Conservation (phyloP, 805 yeast genomes). For the Lachancea thermotolerans region DNA sequence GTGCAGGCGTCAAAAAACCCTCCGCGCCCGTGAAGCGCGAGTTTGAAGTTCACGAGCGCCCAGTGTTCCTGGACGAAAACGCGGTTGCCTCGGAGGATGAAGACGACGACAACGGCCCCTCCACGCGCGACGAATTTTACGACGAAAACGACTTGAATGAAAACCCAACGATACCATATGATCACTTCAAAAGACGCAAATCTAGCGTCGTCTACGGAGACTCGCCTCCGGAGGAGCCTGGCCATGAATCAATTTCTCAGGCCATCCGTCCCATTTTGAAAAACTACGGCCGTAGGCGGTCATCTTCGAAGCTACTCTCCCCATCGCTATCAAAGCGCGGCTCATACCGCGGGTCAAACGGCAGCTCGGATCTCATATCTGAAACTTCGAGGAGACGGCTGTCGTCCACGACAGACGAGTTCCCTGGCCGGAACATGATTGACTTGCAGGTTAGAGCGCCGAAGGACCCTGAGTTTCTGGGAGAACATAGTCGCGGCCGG, state of each 20-base stretch:
- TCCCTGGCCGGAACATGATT: conserved; percentile 3
- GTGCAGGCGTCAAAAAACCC: conserved; percentile 10
- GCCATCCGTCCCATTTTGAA: conserved; percentile 14
- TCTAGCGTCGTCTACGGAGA: conserved; percentile 25
- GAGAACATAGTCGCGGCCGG: conserved; percentile 22
- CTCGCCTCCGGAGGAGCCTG: conserved; percentile 20
- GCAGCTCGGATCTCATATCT: conserved; percentile 7
- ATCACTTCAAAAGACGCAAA: conserved; percentile 19
- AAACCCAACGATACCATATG: conserved; percentile 29
- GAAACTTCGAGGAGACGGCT: conserved; percentile 5
- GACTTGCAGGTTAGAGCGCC: conserved; percentile 1
- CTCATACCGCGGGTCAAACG: conserved; percentile 10
- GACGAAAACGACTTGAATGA: conserved; percentile 30
- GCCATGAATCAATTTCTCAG: conserved; percentile 13
- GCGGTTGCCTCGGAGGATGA: conserved; percentile 30
- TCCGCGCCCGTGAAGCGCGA: conserved; percentile 9
- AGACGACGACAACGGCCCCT: conserved; percentile 31
- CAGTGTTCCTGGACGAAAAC: conserved; percentile 35
- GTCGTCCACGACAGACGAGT: conserved; percentile 4
- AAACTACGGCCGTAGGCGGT: conserved; percentile 12
- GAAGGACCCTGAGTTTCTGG: conserved; percentile 4
- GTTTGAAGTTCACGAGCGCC: conserved; percentile 22
- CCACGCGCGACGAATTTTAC: conserved; percentile 1
- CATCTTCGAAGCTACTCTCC: conserved; percentile 17
- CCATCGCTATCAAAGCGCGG: conserved; percentile 16